Conservation (phyloP, 495 filamentous ascomycete species). For the Aspergillus conjunctus region DNA sequence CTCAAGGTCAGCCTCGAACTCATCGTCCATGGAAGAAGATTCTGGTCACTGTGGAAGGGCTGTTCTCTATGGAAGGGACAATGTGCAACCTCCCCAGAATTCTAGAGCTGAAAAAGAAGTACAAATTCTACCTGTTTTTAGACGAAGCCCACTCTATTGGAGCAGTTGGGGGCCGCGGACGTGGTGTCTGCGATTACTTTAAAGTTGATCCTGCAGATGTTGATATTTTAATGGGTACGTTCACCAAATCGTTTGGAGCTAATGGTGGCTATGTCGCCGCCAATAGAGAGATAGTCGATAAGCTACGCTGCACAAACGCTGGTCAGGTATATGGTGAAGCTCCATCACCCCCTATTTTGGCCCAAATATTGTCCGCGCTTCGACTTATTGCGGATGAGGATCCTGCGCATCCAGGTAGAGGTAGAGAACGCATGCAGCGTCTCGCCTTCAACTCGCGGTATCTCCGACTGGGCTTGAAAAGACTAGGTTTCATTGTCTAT, state of each 20-base stretch:
- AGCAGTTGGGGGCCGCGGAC: constrained; percentile 75
- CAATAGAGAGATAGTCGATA: constrained; percentile 79
- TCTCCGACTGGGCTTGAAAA: constrained; percentile 83
- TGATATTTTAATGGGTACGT: constrained; percentile 90
- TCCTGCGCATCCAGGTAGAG: constrained; percentile 67
- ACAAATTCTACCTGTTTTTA: constrained; percentile 86
- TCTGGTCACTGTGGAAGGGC: constrained; percentile 82
- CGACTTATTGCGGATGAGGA: constrained; percentile 75
- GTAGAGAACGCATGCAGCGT: constrained; percentile 82
- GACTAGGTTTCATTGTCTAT: constrained; percentile 84
- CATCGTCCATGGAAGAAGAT: constrained; percentile 96
- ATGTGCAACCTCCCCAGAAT: constrained; percentile 85
- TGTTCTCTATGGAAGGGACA: constrained; percentile 94
- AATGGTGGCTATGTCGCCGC: constrained; percentile 89
- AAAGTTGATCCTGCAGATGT: constrained; percentile 77
- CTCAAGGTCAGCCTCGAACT: constrained; percentile 85
- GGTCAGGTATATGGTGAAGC: constrained; percentile 79
- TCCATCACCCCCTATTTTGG: constrained; percentile 74
- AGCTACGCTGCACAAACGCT: constrained; percentile 74
- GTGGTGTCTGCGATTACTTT: constrained; percentile 91
- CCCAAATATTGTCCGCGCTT: constrained; percentile 78
- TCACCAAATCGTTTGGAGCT: constrained; percentile 92
- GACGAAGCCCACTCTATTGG: constrained; percentile 95
- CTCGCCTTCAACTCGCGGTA: constrained; percentile 93
- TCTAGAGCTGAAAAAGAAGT: constrained; percentile 76